These are phyloP conservation scores for Pisolithus albus DNA, from an alignment of 768 basidiomycete genomes.

Conservation along the genomic window DNA sequence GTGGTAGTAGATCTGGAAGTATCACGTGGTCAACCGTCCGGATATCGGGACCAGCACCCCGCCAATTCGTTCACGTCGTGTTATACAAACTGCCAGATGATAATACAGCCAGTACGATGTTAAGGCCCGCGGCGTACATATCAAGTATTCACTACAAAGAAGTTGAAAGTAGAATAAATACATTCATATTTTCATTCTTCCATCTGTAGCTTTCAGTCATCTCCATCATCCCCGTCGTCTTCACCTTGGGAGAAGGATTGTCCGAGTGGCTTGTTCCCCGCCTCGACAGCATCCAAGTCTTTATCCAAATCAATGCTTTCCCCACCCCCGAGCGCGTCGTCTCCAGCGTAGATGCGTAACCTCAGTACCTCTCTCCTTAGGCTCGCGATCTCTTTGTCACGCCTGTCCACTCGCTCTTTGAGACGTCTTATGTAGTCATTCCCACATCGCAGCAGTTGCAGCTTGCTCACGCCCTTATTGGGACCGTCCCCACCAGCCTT, in stretches of 20 bases:
- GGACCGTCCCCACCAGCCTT: constrained; percentile 85
- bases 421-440: constrained; percentile 82
- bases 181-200: not conserved
- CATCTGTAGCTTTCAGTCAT: constrained; percentile 10
- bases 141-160: not conserved
- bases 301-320: constrained; percentile 21
- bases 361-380: constrained; percentile 62
- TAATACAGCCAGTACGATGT: no score
- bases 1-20: no score
- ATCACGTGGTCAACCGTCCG: not conserved
- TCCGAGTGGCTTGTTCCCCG: constrained; percentile 14
- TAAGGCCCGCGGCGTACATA: no score
- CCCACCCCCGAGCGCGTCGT: constrained; percentile 14
- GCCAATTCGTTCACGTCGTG: no score
- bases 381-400: constrained; percentile 70
- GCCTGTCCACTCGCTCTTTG: constrained; percentile 67
- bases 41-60: no score
- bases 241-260: constrained; percentile 23
- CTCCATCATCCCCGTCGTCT: constrained; percentile 22
- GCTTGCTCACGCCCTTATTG: constrained; percentile 90
- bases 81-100: no score
- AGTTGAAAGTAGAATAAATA: not conserved
- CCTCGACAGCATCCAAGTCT: constrained; percentile 27
- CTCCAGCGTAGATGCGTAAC: constrained; percentile 37
- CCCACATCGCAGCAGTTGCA: constrained; percentile 84